Evolutionary conservation across 1,284 basidiomycete genomes (phyloP).

Genomic region (Ustilago sp.): DNA sequence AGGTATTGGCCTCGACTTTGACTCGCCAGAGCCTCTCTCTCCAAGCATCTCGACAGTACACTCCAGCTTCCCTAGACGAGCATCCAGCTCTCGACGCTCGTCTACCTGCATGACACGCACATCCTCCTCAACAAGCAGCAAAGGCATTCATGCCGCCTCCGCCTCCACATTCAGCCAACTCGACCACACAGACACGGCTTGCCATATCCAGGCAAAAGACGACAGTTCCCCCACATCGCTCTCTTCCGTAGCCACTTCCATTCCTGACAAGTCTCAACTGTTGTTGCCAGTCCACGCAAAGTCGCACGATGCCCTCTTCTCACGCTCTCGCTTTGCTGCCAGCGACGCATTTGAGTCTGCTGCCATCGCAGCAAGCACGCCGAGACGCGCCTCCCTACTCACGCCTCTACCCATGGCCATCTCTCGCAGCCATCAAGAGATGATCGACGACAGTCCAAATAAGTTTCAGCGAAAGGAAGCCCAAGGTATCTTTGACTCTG

Average conservation of each 20-base stretch:
- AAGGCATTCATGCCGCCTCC: not conserved
- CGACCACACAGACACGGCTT: not conserved
- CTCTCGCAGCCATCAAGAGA: constrained; percentile 25
- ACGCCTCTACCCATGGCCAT: constrained; percentile 18
- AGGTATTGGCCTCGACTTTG: constrained; percentile 12
- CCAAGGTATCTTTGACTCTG: constrained; percentile 20
- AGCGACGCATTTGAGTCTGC: not conserved
- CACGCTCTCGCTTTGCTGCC: not conserved
- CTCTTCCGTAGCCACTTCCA: constrained; percentile 15
- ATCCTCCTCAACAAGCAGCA: not conserved
- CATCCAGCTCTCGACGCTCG: not conserved
- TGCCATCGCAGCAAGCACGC: not conserved
- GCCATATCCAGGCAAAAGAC: not conserved
- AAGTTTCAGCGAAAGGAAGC: constrained; percentile 14
- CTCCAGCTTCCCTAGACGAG: not conserved
- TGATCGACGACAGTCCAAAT: constrained; percentile 18
- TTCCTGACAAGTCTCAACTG: not conserved
- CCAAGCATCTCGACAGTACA: not conserved
- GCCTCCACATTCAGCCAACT: not conserved
- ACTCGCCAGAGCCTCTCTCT: not conserved
- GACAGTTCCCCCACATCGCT: constrained; percentile 5
- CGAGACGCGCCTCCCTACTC: constrained; percentile 9
- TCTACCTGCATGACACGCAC: not conserved
- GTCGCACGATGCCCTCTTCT: constrained; percentile 10
- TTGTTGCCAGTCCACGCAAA: not conserved